Base-by-base conservation (phyloP, 192 early-diverging fungal species). In the Coemansia sp. region DNA sequence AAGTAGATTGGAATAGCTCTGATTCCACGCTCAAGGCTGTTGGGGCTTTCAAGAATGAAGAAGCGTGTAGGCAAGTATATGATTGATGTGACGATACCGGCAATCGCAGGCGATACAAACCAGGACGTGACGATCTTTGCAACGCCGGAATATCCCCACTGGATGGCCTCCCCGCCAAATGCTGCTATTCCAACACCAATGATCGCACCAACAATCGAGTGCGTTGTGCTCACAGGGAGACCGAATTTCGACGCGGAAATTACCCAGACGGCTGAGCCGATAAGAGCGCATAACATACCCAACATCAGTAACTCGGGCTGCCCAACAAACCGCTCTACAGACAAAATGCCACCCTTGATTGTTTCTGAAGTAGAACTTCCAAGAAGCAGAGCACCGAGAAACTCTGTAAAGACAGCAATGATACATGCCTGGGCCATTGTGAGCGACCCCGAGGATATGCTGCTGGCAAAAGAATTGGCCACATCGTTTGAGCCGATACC, bases 401-500 rank as follows among this genome's bases (percentile, higher is more conserved):
- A 91, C 75, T 94, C 94, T 32, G 92, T 91, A 68, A 95, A 94
- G 63, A 89, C 66, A 58, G 94, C 94, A 69, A 94, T 91, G 37
- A 85, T 71, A 64, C 85, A 85, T 10, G 92, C 94, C 69, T 93
- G 91, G 37, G 74, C 70, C 41, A 94, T 69, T 13, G 88, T 91
- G 19, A 95, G 71, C 13, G 94, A 90, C 14, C 89, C 88, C 5
- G 94, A 93, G 32, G 90, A 89, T 61, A 94, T 90, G 32, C 92
- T 93, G 39, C 90, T 92, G 32, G 93, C 90, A 67, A 95, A 95
- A 5, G 90, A 88, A 76, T 95, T 95, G 72, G 94, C 91, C 37
- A 95, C 92, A 81, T 95, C 93, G 73, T 95, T 94, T 41, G 93
- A 90, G 65, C 92, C 92, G 67, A 94, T 91, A 43, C 90, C 89